A percentile compares a stretch with the other conserved stretches of the same genome.
Conservation (phyloP, 345 rosid species). For the Citrus trifoliata region DNA sequence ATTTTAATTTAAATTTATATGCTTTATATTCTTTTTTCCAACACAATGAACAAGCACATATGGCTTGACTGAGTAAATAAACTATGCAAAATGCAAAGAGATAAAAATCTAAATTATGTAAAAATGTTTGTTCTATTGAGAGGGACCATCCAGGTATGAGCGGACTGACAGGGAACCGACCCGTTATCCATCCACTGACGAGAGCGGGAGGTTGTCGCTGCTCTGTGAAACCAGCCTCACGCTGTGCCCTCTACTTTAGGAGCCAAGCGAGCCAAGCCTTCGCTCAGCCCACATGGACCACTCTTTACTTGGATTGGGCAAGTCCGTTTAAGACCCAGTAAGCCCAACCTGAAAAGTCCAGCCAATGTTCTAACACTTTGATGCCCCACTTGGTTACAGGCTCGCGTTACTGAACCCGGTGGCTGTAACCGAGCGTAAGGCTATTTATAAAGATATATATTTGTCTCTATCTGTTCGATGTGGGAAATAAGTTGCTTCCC, state of each 20-base stretch:
- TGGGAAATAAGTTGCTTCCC: no score
- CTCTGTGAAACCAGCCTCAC: constrained; percentile 53
- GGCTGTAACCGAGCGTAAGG: fast-evolving
- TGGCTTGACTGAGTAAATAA: no score
- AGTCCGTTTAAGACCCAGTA: neutral
- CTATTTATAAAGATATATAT: no score
- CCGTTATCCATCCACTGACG: constrained; percentile 38
- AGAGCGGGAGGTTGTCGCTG: constrained; percentile 35
- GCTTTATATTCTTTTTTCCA: no score
- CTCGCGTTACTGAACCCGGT: constrained; percentile 18
- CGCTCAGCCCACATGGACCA: neutral
- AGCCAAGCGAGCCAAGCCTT: neutral
- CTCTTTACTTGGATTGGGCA: constrained; percentile 27
- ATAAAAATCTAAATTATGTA: no score
- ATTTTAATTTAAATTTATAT: no score
- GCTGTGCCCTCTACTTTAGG: neutral
- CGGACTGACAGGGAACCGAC: neutral
- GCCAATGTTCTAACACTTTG: neutral
- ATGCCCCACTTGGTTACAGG: constrained; percentile 23
- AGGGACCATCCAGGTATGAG: neutral
- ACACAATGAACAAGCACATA: no score
- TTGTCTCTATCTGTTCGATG: no score
- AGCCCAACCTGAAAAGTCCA: neutral
- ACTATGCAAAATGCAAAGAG: no score
- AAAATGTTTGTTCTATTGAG: neutral